phyloP scores from a whole-genome alignment of 1,139 yeast species.

The Zhuliangozyma blackwelliae region DNA sequence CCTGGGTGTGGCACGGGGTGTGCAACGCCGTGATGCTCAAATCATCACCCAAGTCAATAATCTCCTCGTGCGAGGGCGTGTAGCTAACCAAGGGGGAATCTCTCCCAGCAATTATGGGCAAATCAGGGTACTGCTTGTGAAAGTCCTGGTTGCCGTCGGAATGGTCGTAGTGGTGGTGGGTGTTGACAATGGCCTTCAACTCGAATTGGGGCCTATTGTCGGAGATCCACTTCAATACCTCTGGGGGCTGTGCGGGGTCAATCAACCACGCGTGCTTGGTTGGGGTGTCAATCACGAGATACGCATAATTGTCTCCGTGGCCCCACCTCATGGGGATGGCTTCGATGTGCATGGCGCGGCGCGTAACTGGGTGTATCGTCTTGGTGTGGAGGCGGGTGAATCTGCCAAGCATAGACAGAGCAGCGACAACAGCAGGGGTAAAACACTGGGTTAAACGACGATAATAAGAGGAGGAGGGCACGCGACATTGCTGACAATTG shows the following conservation, averaged over 20 bases:
- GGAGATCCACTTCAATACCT: slow-evolving; percentile 30
- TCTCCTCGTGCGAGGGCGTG: slow-evolving; percentile 64
- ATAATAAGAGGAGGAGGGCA: too few relatives aligned
- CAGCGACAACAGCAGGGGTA: too few relatives aligned
- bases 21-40: slow-evolving; percentile 76
- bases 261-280: slow-evolving; percentile 74
- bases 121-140: slow-evolving; percentile 40
- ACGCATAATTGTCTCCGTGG: slow-evolving; percentile 85
- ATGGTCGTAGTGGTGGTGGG: slow-evolving; percentile 95
- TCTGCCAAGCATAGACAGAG: too few relatives aligned
- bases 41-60: slow-evolving; percentile 57
- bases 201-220: slow-evolving; percentile 26
- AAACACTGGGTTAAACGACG: too few relatives aligned
- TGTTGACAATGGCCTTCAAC: slow-evolving; percentile 77
- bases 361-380: too few relatives aligned
- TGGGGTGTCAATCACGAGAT: slow-evolving; percentile 65
- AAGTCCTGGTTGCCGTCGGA: slow-evolving; percentile 74
- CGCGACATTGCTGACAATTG: too few relatives aligned
- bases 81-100: slow-evolving; percentile 67
- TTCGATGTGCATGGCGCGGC: slow-evolving; percentile 62
- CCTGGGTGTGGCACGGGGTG: slow-evolving; percentile 98
- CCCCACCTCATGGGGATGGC: slow-evolving; percentile 95
- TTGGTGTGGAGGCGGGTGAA: too few relatives aligned
- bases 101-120: slow-evolving; percentile 83
- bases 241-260: slow-evolving; percentile 87